Conservation (phyloP, 768 basidiomycete genomes). For the Xerocomellus amylosporus region DNA sequence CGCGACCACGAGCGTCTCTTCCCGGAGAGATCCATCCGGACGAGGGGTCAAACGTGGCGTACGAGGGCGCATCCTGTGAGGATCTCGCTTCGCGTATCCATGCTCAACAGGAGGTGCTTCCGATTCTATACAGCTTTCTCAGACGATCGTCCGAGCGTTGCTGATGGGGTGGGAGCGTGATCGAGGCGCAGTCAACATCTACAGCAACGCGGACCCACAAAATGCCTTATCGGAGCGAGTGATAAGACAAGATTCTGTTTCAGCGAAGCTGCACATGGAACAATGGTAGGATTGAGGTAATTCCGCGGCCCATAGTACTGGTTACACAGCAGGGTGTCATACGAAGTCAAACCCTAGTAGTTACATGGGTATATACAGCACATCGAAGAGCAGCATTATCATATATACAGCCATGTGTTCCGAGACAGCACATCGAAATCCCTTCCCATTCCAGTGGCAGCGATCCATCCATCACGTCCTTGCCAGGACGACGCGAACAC, state of each 20-base stretch:
- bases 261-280: conserved; percentile 5
- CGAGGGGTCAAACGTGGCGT: neutral
- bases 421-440: neutral
- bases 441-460: neutral
- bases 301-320: neutral
- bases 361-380: conserved; percentile 5
- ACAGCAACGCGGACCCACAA: conserved; percentile 25
- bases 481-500: neutral
- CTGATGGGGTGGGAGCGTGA: conserved; percentile 1
- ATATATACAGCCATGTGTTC: neutral
- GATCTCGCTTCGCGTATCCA: conserved; percentile 7
- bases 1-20: conserved; percentile 14
- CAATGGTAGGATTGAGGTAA: neutral
- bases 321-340: conserved; percentile 15
- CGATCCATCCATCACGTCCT: neutral
- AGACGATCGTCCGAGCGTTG: neutral
- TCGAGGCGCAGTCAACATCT: conserved; percentile 4
- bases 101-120: neutral
- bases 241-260: neutral
- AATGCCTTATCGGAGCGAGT: conserved; percentile 4
- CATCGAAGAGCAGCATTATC: neutral
- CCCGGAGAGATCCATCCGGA: conserved; percentile 17
- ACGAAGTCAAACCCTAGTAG: neutral
- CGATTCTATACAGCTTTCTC: neutral
- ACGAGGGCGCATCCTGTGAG: conserved; percentile 5